Evolutionary conservation across 805 yeast genomes (phyloP).

Genomic region (Kodamaea hsintzibuensis): DNA sequence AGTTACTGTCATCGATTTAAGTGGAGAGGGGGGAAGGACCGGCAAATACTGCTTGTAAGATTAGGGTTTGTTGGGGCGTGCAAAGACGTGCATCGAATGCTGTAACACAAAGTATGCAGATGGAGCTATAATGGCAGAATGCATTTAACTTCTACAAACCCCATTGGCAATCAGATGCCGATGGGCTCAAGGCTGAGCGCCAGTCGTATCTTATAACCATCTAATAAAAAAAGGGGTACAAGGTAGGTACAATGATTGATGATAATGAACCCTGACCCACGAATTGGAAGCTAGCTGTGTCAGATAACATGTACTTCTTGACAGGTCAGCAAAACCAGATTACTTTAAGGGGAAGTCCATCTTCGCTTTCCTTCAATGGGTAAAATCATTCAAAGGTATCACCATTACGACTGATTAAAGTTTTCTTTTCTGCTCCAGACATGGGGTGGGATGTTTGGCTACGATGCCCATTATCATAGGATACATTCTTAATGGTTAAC

Average conservation of each 20-base stretch:
- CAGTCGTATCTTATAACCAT: conserved; percentile 1
- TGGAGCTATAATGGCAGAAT: too few relatives aligned
- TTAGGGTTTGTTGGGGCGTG: neutral
- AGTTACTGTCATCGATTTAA: too few relatives aligned
- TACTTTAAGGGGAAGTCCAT: too few relatives aligned
- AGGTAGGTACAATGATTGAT: neutral
- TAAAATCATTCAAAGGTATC: neutral
- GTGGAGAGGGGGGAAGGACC: neutral
- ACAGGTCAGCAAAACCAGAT: too few relatives aligned
- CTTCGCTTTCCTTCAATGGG: neutral
- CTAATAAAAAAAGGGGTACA: neutral
- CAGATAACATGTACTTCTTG: neutral
- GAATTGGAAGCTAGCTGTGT: neutral
- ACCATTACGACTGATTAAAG: neutral
- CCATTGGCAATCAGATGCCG: neutral
- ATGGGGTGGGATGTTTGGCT: neutral
- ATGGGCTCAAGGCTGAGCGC: neutral
- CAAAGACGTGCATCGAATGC: neutral
- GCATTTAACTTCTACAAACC: neutral
- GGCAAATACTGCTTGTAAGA: neutral
- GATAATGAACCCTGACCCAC: neutral
- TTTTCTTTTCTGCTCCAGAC: neutral
- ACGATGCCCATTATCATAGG: neutral
- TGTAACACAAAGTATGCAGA: neutral
- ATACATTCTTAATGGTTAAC: too few relatives aligned